Evolutionary conservation across 208 protist species (phyloP), one percentile per base, ranked within the genome.

Genomic region (Angomonas ambiguus): DNA sequence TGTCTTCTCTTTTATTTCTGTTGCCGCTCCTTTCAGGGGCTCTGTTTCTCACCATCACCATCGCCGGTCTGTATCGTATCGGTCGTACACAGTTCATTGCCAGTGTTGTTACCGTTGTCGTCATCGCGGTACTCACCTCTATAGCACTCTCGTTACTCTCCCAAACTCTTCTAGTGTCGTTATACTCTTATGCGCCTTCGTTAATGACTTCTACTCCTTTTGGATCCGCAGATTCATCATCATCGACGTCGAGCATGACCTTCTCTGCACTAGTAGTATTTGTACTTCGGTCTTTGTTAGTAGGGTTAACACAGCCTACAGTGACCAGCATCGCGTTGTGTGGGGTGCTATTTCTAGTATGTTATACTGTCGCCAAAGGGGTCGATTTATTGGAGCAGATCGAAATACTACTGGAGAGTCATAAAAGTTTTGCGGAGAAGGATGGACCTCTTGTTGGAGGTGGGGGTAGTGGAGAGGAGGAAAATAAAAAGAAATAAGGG

Each of bases 371-470:
- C 18, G 42, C 75, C 22, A 69, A 80, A 38, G 56, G 88, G 11
- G 60, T 55, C 11, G 71, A 69, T 20, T 51, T 91, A 51, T 66
- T 88, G 62, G 87, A 93, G 69, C 81, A 90, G 48, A 85, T 90
- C 45, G 65, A 84, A 20, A 71, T 93, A 24, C 70, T 93, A 6
- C 62, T 89, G 5, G 80, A 83, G 24, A 59, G 64, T 35, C 86
- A 92, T 62, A 83, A 85, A 24, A 71, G 71, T 13, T 65, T 83
- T 59, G 59, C 70, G 35, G 67, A 57, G 16, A 35, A 56, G 45
- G 69, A 61, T 5, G 34, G n/a, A 31, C 30, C n/a, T n/a, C n/a
- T n/a, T n/a, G n/a, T n/a, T n/a, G n/a, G n/a, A n/a, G n/a, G n/a
- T n/a, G n/a, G n/a, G n/a, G n/a, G n/a, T n/a, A n/a, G n/a, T n/a